Percentiles rank a stretch among this genome's conserved stretches.
Conservation (phyloP, 768 basidiomycete species). For the Tylopilus intermedius region DNA sequence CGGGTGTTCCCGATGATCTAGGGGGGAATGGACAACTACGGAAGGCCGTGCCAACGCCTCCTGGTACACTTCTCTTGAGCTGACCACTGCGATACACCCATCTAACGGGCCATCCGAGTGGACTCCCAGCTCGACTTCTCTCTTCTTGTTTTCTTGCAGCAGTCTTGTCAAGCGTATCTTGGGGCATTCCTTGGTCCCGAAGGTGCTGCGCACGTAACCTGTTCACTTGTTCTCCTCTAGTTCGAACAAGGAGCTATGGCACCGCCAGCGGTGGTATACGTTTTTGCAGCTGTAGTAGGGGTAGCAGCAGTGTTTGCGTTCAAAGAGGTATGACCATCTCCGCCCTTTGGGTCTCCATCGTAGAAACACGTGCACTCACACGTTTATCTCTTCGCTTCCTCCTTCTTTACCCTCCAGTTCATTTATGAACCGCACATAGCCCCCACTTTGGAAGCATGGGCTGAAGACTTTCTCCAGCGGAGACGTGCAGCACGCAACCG, state of each 20-base stretch:
- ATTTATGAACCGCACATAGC: constrained; percentile 70
- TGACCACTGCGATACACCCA: constrained; percentile 1
- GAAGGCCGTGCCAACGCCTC: constrained; percentile 3
- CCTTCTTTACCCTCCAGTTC: constrained; percentile 36
- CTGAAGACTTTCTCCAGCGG: constrained; percentile 30
- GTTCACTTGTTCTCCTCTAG: constrained; percentile 7
- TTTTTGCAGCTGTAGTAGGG: constrained; percentile 46
- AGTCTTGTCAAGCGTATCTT: not conserved
- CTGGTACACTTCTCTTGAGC: not conserved
- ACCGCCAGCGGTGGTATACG: constrained; percentile 40
- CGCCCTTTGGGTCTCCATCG: not conserved
- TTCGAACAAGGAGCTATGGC: constrained; percentile 16
- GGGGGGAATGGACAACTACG: constrained; percentile 18
- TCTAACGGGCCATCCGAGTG: not conserved
- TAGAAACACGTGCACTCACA: constrained; percentile 20
- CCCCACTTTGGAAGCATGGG: constrained; percentile 49
- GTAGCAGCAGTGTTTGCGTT: constrained; percentile 51
- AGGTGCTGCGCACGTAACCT: constrained; percentile 13
- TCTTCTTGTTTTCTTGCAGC: not conserved
- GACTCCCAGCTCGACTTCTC: not conserved
- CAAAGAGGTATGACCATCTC: constrained; percentile 45
- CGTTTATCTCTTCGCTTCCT: constrained; percentile 6
- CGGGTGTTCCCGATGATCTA: constrained; percentile 8
- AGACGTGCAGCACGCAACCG: constrained; percentile 27
- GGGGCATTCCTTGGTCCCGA: not conserved